Evolutionary conservation across 2,329 filamentous ascomycete species (phyloP), one percentile per base, ranked within the genome.

Genomic region (Mycosphaerella arachidis): DNA sequence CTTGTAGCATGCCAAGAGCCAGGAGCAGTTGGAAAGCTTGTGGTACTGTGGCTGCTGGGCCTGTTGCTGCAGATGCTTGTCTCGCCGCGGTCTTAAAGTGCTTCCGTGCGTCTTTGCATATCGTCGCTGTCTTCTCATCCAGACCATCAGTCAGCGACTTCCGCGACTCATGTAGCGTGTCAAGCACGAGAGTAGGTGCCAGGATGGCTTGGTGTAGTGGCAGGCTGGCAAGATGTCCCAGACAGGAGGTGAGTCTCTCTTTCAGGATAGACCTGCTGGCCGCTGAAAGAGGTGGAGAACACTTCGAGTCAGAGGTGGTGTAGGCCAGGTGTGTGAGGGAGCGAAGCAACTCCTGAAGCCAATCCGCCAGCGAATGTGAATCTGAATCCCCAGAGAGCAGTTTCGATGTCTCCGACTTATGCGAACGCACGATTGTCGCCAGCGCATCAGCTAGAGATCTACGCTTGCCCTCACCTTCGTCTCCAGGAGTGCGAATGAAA

Each of bases 1-100:
- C 82, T 73, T 97, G 91, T 57, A 97, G 81, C 13, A 97, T 84
- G 0, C 91, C 89, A 55, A 97, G 83, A 0, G 91, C 87, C 72
- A 96, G 91, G 1, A 97, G 82, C 37, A 97, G 81, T 20, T 88
- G 87, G 59, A 97, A 83, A 0, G 90, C 89, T 61, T 86, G 85
- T 16, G 51, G 50, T 48, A 62, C 58, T 16, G 62, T 62, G 4
- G 56, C 57, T 20, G 53, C 56, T 63, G 72, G 66, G 67, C 71
- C 48, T 65, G 37, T 45, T 30, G 61, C 52, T 20, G 40, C 46
- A 12, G 54, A 37, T 9, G 62, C 55, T 55, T 65, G 63, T 24
- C 63, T 63, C 46, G 62, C 56, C 2, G 64, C 64, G 30, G 64
- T 62, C n/a, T 65, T 63, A 1, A 66, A 50, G 35, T 54, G 54